phyloP scores from a whole-genome alignment of 1,139 yeast genomes.

The Pichia sp. region DNA sequence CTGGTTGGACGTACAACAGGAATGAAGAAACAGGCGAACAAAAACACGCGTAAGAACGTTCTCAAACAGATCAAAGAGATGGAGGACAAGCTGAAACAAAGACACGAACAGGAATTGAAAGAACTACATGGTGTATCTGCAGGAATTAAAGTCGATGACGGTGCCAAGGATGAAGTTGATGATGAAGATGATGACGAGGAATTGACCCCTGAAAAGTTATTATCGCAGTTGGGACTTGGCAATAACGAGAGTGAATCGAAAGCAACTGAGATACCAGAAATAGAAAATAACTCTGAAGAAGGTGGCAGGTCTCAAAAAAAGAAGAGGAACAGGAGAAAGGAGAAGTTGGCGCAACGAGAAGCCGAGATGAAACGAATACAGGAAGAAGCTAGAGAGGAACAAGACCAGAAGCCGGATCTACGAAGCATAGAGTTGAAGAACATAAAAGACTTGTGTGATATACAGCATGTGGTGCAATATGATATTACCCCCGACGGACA shows the following conservation, averaged over 20 bases:
- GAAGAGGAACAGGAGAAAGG: constrained; percentile 79
- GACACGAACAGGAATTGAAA: constrained; percentile 51
- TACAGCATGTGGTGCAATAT: constrained; percentile 46
- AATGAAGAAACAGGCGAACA: constrained; percentile 77
- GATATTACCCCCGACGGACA: constrained; percentile 92
- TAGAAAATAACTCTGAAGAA: constrained; percentile 8
- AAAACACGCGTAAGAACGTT: constrained; percentile 64
- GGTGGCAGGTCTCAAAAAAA: constrained; percentile 28
- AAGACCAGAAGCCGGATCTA: constrained; percentile 59
- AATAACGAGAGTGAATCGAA: constrained; percentile 17
- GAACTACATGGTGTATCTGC: constrained; percentile 16
- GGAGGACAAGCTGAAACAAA: constrained; percentile 50
- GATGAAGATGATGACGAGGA: constrained; percentile 40
- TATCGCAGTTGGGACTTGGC: constrained; percentile 48
- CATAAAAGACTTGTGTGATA: constrained; percentile 48
- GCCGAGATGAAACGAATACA: constrained; percentile 61
- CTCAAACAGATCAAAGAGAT: constrained; percentile 52
- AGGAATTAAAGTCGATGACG: constrained; percentile 6
- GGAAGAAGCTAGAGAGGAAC: constrained; percentile 69
- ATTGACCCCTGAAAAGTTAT: constrained; percentile 60
- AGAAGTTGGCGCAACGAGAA: constrained; percentile 69
- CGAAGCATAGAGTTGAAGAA: constrained; percentile 67
- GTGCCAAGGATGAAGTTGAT: constrained; percentile 14
- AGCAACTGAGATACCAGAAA: constrained; percentile 11
- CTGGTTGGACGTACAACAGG: constrained; percentile 64